Conservation (phyloP, 2,329 filamentous ascomycete species). For the Leptographium galeiforme region DNA sequence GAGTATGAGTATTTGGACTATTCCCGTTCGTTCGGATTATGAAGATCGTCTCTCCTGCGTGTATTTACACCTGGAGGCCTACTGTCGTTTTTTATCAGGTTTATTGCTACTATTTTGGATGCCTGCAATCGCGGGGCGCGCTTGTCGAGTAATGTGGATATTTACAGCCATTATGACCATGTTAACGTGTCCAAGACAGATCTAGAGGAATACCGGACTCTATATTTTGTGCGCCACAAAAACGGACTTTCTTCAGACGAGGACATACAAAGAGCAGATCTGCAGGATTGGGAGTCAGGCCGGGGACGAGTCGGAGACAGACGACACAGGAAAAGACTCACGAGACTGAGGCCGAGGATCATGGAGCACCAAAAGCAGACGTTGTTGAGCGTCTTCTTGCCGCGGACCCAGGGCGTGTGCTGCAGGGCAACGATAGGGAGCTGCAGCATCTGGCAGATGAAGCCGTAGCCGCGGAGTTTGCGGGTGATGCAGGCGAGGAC, state of each 20-base stretch:
- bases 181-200: not conserved
- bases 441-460: slow-evolving; percentile 91
- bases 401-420: slow-evolving; percentile 61
- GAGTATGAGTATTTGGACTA: not conserved
- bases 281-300: slow-evolving; percentile 15
- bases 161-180: not conserved
- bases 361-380: slow-evolving; percentile 86
- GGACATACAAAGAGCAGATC: slow-evolving; percentile 42
- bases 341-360: slow-evolving; percentile 72
- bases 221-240: not conserved
- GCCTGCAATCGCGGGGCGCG: not conserved
- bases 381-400: slow-evolving; percentile 70
- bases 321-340: slow-evolving; percentile 28
- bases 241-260: slow-evolving; percentile 20
- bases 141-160: not conserved
- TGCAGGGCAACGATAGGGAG: slow-evolving; percentile 90
- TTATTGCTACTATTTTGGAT: not conserved
- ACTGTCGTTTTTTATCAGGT: not conserved
- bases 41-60: not conserved
- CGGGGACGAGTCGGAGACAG: not conserved
- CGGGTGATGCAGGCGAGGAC: slow-evolving; percentile 98
- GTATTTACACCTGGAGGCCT: not conserved
- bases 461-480: slow-evolving; percentile 89
- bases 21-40: not conserved
- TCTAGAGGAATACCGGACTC: not conserved